These are phyloP conservation scores for Liriodendron chinense DNA, from an alignment of 164 flowering plant genomes.

Conservation along the genomic window DNA sequence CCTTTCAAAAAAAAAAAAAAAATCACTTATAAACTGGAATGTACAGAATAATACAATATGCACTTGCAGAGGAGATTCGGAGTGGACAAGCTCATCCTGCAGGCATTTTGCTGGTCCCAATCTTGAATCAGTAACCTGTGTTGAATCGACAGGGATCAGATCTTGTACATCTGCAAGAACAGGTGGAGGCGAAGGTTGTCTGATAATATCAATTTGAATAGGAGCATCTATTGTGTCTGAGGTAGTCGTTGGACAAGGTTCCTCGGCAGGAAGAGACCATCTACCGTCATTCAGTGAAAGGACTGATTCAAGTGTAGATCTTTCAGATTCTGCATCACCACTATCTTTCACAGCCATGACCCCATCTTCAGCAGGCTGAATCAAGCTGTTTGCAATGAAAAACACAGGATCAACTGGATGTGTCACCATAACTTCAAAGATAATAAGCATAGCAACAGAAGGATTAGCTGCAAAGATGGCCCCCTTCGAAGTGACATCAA, in stretches of 20 bases:
- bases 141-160: constrained; percentile 48
- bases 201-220: constrained; percentile 38
- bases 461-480: not conserved
- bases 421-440: not conserved
- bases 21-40: not conserved
- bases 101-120: constrained; percentile 34
- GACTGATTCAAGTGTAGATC: constrained; percentile 30
- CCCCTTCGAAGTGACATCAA: not conserved
- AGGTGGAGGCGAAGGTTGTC: constrained; percentile 96
- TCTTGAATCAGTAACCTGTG: constrained; percentile 41
- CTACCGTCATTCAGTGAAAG: constrained; percentile 30
- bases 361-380: constrained; percentile 35
- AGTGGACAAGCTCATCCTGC: constrained; percentile 39
- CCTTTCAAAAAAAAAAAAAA: too few relatives aligned
- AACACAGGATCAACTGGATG: not conserved
- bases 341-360: constrained; percentile 20
- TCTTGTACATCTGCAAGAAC: constrained; percentile 90
- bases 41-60: constrained; percentile 69
- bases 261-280: constrained; percentile 33
- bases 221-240: constrained; percentile 54
- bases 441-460: not conserved
- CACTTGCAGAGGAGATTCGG: constrained; percentile 72
- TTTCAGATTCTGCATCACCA: constrained; percentile 27
- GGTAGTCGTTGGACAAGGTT: constrained; percentile 51
- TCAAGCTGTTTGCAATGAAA: constrained; percentile 31